Evolutionary conservation across 768 basidiomycete species (phyloP).

Genomic region (Suillus plorans): DNA sequence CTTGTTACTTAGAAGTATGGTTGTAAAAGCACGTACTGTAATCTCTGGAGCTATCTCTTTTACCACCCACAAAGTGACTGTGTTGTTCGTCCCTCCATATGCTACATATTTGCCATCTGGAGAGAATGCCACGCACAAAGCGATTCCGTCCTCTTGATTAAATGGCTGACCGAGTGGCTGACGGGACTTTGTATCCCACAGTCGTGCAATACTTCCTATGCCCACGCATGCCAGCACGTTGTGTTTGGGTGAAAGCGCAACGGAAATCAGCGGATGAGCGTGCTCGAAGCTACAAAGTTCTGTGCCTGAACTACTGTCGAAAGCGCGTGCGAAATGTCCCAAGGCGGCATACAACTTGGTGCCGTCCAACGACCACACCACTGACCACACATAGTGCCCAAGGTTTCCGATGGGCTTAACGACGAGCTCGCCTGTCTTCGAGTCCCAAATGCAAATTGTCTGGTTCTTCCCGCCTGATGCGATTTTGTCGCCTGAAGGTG

Average conservation of each 20-base stretch:
- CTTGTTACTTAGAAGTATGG: neutral
- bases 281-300: neutral
- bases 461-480: neutral
- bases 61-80: neutral
- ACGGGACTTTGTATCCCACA: neutral
- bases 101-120: neutral
- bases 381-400: neutral
- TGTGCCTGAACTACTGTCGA: neutral
- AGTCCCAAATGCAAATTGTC: neutral
- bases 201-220: neutral
- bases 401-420: neutral
- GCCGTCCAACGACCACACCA: neutral
- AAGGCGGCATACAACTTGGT: neutral
- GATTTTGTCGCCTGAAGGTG: neutral
- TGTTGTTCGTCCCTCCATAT: neutral
- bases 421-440: neutral
- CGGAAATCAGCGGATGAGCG: neutral
- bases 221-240: slow-evolving; percentile 1
- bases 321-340: neutral
- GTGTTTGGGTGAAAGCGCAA: neutral
- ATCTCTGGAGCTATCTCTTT: neutral
- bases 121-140: neutral
- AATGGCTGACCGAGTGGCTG: neutral
- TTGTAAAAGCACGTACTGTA: neutral
- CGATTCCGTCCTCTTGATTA: no score